Conservation (phyloP, 1,284 basidiomycete genomes). For the Ceratobasidium sp. region DNA sequence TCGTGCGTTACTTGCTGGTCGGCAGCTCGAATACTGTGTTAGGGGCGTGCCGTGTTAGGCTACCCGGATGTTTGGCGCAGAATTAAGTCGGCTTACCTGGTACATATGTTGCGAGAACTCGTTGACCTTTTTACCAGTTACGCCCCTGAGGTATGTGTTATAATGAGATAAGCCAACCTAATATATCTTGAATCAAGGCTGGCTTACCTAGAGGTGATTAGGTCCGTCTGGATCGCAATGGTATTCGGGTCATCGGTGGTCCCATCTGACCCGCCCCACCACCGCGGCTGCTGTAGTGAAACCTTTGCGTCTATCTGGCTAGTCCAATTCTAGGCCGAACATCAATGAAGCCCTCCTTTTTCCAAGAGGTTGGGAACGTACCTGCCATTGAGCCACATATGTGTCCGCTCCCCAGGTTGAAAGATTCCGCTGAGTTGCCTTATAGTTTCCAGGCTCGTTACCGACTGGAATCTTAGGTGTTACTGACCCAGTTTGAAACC, state of each 20-base stretch:
- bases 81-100: not conserved
- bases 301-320: constrained; percentile 41
- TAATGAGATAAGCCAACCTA: not conserved
- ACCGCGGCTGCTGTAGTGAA: constrained; percentile 16
- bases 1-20: constrained; percentile 45
- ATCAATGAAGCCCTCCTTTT: not conserved
- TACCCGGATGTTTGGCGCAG: too few relatives aligned
- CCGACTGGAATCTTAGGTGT: constrained; percentile 38
- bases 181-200: not conserved
- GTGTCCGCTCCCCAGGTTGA: constrained; percentile 43
- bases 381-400: constrained; percentile 45
- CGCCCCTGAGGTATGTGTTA: constrained; percentile 1
- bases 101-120: constrained; percentile 50
- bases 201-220: constrained; percentile 41
- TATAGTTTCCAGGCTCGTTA: constrained; percentile 49
- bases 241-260: constrained; percentile 43
- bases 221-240: constrained; percentile 34
- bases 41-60: not conserved
- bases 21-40: constrained; percentile 48
- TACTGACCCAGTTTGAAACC: not conserved
- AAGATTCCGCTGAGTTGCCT: constrained; percentile 42
- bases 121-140: constrained; percentile 37
- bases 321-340: constrained; percentile 39
- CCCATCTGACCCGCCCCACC: constrained; percentile 34
- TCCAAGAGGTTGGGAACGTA: not conserved